Conservation (phyloP, 108 stramenopile genomes). For the Cyclotella baltica region DNA sequence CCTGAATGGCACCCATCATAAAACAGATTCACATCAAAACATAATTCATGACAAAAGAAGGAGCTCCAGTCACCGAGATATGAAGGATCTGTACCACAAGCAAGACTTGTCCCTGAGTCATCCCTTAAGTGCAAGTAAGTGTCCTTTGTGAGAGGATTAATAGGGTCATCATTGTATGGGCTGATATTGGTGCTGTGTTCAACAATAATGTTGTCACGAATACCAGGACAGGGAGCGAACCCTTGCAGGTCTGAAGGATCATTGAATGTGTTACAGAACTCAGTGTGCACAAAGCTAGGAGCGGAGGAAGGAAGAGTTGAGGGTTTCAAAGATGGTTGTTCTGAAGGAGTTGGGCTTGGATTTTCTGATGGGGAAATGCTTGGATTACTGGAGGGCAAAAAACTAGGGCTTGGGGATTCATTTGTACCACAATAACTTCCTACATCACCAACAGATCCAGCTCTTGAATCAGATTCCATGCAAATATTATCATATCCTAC, state of each 20-base stretch:
- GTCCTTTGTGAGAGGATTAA: not conserved
- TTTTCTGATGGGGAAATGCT: no score
- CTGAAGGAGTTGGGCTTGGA: no score
- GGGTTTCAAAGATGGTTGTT: no score
- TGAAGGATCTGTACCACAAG: not conserved
- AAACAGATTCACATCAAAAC: not conserved
- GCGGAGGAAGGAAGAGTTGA: no score
- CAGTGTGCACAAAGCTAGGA: no score
- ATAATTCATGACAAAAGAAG: not conserved
- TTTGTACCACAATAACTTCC: no score
- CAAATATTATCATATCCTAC: slow-evolving; percentile 5
- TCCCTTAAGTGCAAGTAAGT: not conserved
- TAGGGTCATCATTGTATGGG: not conserved
- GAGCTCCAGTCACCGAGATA: not conserved
- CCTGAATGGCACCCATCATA: not conserved
- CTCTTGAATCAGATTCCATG: no score
- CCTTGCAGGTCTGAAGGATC: not conserved
- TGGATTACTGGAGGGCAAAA: no score
- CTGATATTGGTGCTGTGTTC: no score
- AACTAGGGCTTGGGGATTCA: no score
- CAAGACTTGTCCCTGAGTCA: not conserved
- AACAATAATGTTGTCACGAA: not conserved
- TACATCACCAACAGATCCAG: no score
- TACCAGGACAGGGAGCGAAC: not conserved
- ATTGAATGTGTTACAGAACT: not conserved